A percentile compares a stretch with the other conserved stretches of the same genome.
Conservation (phyloP, 352 stramenopile genomes). For the Pythium grandisporangium region DNA sequence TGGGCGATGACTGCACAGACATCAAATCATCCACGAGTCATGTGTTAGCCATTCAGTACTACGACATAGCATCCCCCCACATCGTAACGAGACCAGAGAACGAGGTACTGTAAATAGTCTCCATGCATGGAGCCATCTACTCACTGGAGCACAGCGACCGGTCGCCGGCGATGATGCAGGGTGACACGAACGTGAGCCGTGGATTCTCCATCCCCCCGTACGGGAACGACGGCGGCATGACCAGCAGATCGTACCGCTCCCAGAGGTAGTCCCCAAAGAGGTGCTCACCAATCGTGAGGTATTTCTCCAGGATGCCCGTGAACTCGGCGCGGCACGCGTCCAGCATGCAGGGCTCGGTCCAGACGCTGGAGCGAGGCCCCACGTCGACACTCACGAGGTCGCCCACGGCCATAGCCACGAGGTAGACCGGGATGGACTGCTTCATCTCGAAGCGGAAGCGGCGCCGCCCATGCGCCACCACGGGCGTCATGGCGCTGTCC, state of each 20-base stretch:
- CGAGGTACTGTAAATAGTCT: background rate
- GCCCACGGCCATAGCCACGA: conserved; percentile 77
- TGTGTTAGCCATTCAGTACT: background rate
- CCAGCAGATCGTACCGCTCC: conserved; percentile 77
- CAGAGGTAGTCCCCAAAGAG: conserved; percentile 81
- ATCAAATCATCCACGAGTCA: background rate
- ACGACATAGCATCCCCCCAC: too few species aligned
- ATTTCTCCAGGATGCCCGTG: conserved; percentile 61
- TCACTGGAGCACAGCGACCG: conserved; percentile 66
- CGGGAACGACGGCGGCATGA: conserved; percentile 85
- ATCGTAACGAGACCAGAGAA: too few species aligned
- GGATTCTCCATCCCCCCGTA: conserved; percentile 99
- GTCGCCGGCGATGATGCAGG: conserved; percentile 65
- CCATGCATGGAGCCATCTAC: conserved; percentile 3
- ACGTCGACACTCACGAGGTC: conserved; percentile 61
- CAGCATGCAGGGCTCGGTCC: conserved; percentile 78
- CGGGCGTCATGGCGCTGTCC: conserved; percentile 6
- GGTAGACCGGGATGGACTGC: conserved; percentile 78
- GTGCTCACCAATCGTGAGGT: conserved; percentile 55
- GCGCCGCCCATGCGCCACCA: conserved; percentile 8
- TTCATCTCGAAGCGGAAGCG: conserved; percentile 71
- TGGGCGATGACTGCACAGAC: conserved; percentile 50
- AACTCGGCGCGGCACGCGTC: conserved; percentile 69
- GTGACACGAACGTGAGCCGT: conserved; percentile 81
- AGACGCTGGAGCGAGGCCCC: conserved; percentile 63